Evolutionary conservation across 2,329 filamentous ascomycete genomes (phyloP).

Genomic region (Fusarium sp.): DNA sequence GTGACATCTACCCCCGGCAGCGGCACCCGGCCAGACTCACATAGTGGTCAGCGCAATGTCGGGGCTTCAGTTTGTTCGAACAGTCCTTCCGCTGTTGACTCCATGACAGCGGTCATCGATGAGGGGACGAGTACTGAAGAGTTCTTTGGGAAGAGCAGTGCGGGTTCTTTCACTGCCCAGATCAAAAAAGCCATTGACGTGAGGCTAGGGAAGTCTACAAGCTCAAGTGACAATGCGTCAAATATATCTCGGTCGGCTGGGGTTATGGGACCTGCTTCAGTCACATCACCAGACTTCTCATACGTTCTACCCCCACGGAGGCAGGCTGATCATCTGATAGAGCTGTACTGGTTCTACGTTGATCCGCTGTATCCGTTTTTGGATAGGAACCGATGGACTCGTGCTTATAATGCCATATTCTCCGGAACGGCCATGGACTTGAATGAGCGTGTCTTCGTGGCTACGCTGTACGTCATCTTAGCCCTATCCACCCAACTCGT

Average conservation of each 20-base stretch:
- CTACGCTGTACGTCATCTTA: constrained; percentile 58
- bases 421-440: constrained; percentile 49
- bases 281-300: constrained; percentile 41
- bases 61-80: constrained; percentile 30
- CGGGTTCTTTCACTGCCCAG: constrained; percentile 58
- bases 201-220: constrained; percentile 33
- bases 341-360: constrained; percentile 59
- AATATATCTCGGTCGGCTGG: not conserved
- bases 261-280: not conserved
- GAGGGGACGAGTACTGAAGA: constrained; percentile 54
- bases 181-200: constrained; percentile 56
- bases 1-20: constrained; percentile 18
- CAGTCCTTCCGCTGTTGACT: constrained; percentile 52
- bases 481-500: constrained; percentile 57
- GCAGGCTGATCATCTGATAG: constrained; percentile 57
- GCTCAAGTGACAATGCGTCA: not conserved
- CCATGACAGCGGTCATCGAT: constrained; percentile 58
- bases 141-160: constrained; percentile 60
- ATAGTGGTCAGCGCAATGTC: not conserved
- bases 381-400: constrained; percentile 50
- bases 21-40: constrained; percentile 7
- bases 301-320: constrained; percentile 58
- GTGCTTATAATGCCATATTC: constrained; percentile 55
- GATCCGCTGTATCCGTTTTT: constrained; percentile 60
- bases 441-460: constrained; percentile 56